These are phyloP conservation scores for Aspergillus fijiensis DNA, from an alignment of 2,329 filamentous ascomycete genomes.

Conservation along the genomic window DNA sequence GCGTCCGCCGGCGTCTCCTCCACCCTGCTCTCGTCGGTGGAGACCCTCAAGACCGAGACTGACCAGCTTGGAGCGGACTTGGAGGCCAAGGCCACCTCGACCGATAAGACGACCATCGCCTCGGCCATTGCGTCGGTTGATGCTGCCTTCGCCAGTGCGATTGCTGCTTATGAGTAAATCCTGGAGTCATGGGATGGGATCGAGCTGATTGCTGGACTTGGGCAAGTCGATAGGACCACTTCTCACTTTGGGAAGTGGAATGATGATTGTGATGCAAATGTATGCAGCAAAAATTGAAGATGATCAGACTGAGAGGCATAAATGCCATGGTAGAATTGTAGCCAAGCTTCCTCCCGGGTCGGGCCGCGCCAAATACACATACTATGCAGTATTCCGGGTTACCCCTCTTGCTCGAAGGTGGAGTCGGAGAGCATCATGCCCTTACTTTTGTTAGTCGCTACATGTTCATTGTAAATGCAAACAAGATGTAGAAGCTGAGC, in stretches of 20 bases:
- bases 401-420: no score
- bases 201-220: neutral
- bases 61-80: neutral
- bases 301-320: no score
- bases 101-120: neutral
- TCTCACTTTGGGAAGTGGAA: neutral
- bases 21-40: neutral
- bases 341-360: no score
- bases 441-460: no score
- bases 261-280: neutral
- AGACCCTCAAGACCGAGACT: neutral
- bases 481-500: no score
- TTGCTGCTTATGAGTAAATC: neutral
- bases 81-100: conserved; percentile 1
- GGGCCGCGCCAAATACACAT: no score
- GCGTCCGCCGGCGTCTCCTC: neutral
- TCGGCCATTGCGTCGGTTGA: neutral
- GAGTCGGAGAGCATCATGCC: no score
- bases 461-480: no score
- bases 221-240: neutral
- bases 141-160: conserved; percentile 1
- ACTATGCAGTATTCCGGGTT: no score
- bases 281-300: no score
- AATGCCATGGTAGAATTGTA: no score
- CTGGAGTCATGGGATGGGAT: neutral